These are phyloP conservation scores for Plasmodium falciparum DNA, from an alignment of 169 alveolate species.

Conservation along the genomic window DNA sequence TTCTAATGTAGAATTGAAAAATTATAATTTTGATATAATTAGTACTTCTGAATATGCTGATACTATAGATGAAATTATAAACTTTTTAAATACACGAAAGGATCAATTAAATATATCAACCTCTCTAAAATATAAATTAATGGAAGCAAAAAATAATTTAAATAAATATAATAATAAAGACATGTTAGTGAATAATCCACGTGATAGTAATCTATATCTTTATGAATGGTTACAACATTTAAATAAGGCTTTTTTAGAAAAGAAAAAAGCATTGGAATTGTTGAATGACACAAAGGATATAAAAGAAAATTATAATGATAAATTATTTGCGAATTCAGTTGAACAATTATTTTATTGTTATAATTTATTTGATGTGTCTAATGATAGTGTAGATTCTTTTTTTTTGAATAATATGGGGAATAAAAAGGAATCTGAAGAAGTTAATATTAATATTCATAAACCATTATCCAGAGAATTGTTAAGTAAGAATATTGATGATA, in stretches of 20 bases:
- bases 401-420: slow-evolving; percentile 9
- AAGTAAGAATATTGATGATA: background rate
- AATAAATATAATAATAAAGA: background rate
- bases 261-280: slow-evolving; percentile 20
- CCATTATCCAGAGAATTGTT: slow-evolving; percentile 1
- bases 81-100: slow-evolving; percentile 18
- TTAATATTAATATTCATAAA: slow-evolving; percentile 14
- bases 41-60: slow-evolving; percentile 30
- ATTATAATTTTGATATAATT: slow-evolving; percentile 4
- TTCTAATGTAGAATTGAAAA: slow-evolving; percentile 43
- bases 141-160: slow-evolving; percentile 31
- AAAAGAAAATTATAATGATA: slow-evolving; percentile 17
- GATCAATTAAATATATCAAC: slow-evolving; percentile 12
- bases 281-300: slow-evolving; percentile 3
- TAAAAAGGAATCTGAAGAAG: slow-evolving; percentile 10
- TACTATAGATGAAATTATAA: slow-evolving; percentile 50
- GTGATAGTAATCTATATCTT: slow-evolving; percentile 1
- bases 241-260: slow-evolving; percentile 42
- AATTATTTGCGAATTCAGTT: slow-evolving; percentile 35
- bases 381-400: slow-evolving; percentile 19
- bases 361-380: slow-evolving; percentile 3
- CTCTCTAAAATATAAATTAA: slow-evolving; percentile 29
- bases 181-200: background rate
- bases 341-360: slow-evolving; percentile 30
- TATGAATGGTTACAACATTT: slow-evolving; percentile 39